Evolutionary conservation across 441 rosid species (phyloP).

Genomic region (Cnidoscolus chayamansa): DNA sequence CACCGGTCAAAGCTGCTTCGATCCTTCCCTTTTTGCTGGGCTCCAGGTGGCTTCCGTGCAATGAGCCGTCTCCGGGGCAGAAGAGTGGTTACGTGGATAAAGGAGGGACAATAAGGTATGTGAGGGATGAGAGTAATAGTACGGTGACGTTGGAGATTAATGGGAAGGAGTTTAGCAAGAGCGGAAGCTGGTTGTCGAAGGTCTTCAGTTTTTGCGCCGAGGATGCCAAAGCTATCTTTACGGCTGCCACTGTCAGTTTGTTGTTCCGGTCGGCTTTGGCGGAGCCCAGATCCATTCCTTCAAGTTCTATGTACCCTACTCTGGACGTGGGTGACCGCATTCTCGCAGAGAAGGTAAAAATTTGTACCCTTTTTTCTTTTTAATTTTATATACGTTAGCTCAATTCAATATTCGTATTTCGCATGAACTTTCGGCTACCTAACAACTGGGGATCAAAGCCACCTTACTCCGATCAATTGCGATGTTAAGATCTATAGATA

Average conservation of each 20-base stretch:
- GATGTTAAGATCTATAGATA: neutral
- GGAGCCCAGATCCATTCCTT: conserved; percentile 94
- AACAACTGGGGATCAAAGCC: neutral
- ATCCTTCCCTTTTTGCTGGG: conserved; percentile 65
- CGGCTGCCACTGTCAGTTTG: conserved; percentile 72
- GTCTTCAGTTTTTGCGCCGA: conserved; percentile 60
- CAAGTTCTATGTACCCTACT: conserved; percentile 90
- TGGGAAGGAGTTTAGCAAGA: conserved; percentile 28
- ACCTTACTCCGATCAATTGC: neutral
- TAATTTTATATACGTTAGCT: too few species aligned
- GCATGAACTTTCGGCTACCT: neutral
- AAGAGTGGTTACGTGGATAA: conserved; percentile 45
- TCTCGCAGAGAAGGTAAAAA: conserved; percentile 85
- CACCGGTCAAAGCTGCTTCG: conserved; percentile 56
- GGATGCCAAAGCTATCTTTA: conserved; percentile 86
- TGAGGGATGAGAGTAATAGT: neutral
- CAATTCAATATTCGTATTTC: neutral
- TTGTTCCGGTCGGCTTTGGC: conserved; percentile 78
- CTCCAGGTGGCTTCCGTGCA: conserved; percentile 76
- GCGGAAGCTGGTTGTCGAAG: conserved; percentile 61
- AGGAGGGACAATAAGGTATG: conserved; percentile 35
- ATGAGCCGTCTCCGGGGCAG: conserved; percentile 37
- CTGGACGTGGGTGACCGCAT: conserved; percentile 90
- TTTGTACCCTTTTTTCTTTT: neutral
- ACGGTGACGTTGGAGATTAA: conserved; percentile 37